Base-by-base conservation (phyloP, 331 rosid genomes). In the Quercus lobata region DNA sequence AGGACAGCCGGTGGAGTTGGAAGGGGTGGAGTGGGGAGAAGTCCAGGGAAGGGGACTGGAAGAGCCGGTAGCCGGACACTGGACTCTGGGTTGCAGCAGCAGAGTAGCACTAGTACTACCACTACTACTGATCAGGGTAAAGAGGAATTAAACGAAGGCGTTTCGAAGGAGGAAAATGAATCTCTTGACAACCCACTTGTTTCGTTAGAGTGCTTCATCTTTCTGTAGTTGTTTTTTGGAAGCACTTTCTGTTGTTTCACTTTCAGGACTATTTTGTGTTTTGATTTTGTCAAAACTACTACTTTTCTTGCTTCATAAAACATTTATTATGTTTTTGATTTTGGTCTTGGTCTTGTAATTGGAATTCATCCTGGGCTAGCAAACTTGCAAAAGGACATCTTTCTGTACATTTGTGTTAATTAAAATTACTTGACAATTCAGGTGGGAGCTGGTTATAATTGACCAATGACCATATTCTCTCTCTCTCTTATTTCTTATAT, bases 191-290 rank as follows among this genome's bases (percentile, higher is more conserved):
- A 92, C 68, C 97, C 95, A 37, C 88, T 79, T 76, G 93, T 92
- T 68, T 88, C 97, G 2, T 76, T 96, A 74, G 99, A 93, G 83
- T 96, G 99, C 86, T 96, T 96, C 84, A 96, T 95, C 84, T 95
- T 95, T 83, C 90, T 95, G 80, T 95, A 95, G 84, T 41, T 63
- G 55, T 49, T 18, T 69, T 82, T 55, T 7, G 75, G 54, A 72
- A 69, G 65, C 80, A 52, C 57, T 74, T 54, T 66, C 77, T 58
- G 69, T 60, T 60, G 37, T 49, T 49, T 49, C 55, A 49, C 55
- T 58, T 78, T 78, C 78, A 79, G 77, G 62, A 68, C 53, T 76
- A 55, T 25, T 14, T 80, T 11, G 52, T 74, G 63, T 78, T 17
- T 46, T 52, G 14, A 7, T 52, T 76, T 78, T 82, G 17, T 18